Base-by-base conservation (phyloP, 257 asterid species). In the Apocynum venetum region DNA sequence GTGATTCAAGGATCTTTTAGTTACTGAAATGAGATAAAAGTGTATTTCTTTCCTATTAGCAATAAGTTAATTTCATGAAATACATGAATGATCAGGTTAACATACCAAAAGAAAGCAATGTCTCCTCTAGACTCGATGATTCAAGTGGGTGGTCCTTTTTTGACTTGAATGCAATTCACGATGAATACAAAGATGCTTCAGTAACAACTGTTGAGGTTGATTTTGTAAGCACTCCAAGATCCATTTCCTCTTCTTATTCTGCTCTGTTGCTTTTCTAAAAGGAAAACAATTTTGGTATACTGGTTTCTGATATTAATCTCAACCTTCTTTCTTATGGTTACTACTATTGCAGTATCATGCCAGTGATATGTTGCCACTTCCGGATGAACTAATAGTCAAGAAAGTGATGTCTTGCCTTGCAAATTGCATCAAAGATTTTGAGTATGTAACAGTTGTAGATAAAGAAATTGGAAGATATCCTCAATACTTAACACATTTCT, bases 391-490 rank as follows among this genome's bases (percentile, higher is more conserved):
- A 79, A 79, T 87, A 60, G 90, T 91, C n/a, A 82, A 79, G 67
- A 84, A 84, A 81, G 89, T 84, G 73, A 77, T 81, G 85, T 75
- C 80, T 75, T 83, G 83, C 84, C 88, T 87, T 76, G 84, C 91
- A 71, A 86, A 59, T 56, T 83, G 85, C 79, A 78, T 84, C 68
- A 86, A 86, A 64, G 89, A 77, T 76, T 83, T 89, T 31, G 89
- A 86, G 77, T 79, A 83, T 76, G 91, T 86, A 15, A 60, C 51
- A 0, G 89, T 87, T 70, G 20, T 88, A n/a, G 93, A 87, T 78
- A 87, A 86, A 83, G 93, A 87, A 82, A 86, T 88, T 17, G 87
- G 86, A 71, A 82, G 91, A 75, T 87, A 78, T 79, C 93, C 96
- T 11, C 87, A 86, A 71, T 83, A 83, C 71, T 85, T 87, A 76